Evolutionary conservation across 129 eudicot species (phyloP).

Genomic region (Ambrosia artemisiifolia): DNA sequence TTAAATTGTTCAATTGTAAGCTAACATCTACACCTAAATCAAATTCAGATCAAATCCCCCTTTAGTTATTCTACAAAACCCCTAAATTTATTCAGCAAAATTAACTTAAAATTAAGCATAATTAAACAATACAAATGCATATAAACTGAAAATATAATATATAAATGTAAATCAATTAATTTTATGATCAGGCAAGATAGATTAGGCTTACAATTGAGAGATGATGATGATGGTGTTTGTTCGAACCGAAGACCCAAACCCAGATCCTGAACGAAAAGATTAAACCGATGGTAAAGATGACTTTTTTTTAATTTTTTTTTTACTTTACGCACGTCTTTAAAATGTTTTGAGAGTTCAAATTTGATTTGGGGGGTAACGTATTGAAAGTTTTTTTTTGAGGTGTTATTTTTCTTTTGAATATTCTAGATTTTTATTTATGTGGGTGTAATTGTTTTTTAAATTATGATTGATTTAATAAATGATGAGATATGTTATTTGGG

Average conservation of each 20-base stretch:
- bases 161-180: neutral
- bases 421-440: neutral
- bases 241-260: constrained; percentile 25
- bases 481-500: too few species aligned
- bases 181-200: neutral
- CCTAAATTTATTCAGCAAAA: constrained; percentile 3
- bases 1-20: neutral
- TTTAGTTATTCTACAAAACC: neutral
- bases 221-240: neutral
- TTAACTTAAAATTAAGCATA: neutral
- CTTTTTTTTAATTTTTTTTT: neutral
- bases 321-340: neutral
- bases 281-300: constrained; percentile 16
- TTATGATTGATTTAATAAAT: too few species aligned
- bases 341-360: constrained; percentile 13
- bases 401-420: neutral
- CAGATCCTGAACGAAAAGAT: constrained; percentile 20
- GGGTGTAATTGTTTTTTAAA: too few species aligned
- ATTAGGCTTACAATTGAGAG: neutral
- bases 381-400: neutral
- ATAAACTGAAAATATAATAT: neutral
- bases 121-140: neutral
- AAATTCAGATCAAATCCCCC: neutral
- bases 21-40: too few species aligned
- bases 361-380: constrained; percentile 30